Base-by-base conservation (phyloP, 2,329 filamentous ascomycete genomes). In the Hymenoscyphus occultus region DNA sequence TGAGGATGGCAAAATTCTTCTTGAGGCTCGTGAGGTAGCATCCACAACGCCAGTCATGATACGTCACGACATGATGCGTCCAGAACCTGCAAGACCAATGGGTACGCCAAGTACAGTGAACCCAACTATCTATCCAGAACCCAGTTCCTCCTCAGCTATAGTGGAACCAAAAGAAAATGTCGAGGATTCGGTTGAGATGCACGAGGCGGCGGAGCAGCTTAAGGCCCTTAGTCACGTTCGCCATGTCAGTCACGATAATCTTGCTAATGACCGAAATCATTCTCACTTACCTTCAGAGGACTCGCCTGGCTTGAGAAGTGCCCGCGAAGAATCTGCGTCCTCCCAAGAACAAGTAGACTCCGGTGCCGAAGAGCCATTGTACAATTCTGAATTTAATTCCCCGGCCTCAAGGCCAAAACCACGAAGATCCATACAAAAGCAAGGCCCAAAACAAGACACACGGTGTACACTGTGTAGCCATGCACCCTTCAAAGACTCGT, bases 101-200 rank as follows among this genome's bases (percentile, higher is more conserved):
- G 70, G 68, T 10, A 71, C 72, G 16, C 68, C 73, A 56, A 71
- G 66, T 58, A 56, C 68, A 28, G 57, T 69, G 13, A 67, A 56
- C 70, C 73, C 72, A 60, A 66, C 71, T 13, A 57, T 74, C 14
- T 75, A 71, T 54, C 71, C 66, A 56, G 69, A 74, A 45, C 64
- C 69, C 6, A 68, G 68, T 19, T 65, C 69, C 35, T 65, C 69
- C 39, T 66, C 72, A 32, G 64, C 35, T 59, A 64, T 71, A 35
- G 65, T 75, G 14, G 76, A 77, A 1, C 74, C 76, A 39, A 82
- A 83, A 64, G 76, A 82, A 35, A 80, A 84, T 40, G 82, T 81
- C 4, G 86, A 88, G 71, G 86, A 88, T 64, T 86, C 86, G n/a
- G 86, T 84, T 9, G 86, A 89, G 76, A 88, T 89, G 85, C 85